Evolutionary conservation across 2,329 filamentous ascomycete species (phyloP).

Genomic region (Sclerotinia minor): DNA sequence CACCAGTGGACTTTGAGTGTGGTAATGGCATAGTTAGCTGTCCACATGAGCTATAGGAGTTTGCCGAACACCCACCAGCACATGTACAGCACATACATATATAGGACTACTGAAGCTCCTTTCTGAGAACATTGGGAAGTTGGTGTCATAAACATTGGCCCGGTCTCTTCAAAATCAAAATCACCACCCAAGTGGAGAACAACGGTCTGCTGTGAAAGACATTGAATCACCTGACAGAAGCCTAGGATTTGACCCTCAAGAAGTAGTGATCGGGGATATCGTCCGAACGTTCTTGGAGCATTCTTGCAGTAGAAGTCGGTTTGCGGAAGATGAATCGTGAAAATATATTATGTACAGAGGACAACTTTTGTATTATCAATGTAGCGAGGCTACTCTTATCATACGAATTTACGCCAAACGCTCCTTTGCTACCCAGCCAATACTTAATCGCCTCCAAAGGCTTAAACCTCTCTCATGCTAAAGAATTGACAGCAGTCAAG

Average conservation of each 20-base stretch:
- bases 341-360: not conserved
- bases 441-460: conserved; percentile 6
- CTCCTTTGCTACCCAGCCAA: conserved; percentile 24
- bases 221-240: not conserved
- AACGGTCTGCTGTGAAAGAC: not conserved
- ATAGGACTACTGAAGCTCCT: not conserved
- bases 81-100: conserved; percentile 7
- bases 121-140: not conserved
- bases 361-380: conserved; percentile 23
- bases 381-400: conserved; percentile 21
- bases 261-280: not conserved
- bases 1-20: not conserved
- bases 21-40: conserved; percentile 4
- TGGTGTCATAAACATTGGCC: not conserved
- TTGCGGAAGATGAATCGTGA: conserved; percentile 1
- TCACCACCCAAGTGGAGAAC: not conserved
- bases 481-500: not conserved
- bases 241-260: not conserved
- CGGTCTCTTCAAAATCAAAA: not conserved
- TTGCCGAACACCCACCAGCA: not conserved
- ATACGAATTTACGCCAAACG: conserved; percentile 20
- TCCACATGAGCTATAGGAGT: not conserved
- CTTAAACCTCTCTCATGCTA: conserved; percentile 5
- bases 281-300: not conserved
- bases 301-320: not conserved